phyloP scores from a whole-genome alignment of 176 grass and related monocot genomes.

The Secale cereale region DNA sequence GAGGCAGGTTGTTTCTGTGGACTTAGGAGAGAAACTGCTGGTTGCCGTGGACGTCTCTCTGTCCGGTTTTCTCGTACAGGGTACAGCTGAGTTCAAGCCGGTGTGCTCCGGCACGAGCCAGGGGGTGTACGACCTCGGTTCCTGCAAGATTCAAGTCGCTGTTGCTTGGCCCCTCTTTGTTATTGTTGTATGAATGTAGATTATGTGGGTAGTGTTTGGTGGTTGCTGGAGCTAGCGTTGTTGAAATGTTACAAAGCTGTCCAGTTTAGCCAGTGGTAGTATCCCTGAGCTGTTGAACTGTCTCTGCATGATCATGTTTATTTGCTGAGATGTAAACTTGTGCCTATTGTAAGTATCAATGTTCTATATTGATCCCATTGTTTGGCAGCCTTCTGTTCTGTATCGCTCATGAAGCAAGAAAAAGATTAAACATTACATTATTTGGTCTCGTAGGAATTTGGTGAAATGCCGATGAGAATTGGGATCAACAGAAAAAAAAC shows the following conservation, averaged over 20 bases:
- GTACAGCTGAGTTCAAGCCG: background rate
- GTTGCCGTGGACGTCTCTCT: background rate
- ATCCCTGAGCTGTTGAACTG: background rate
- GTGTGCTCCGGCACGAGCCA: background rate
- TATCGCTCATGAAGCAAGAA: too few relatives aligned
- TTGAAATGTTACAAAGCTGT: background rate
- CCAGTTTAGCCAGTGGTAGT: background rate
- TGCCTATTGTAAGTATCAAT: background rate
- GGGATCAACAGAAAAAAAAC: too few relatives aligned
- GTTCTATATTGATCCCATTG: background rate
- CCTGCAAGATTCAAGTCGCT: background rate
- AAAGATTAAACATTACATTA: too few relatives aligned
- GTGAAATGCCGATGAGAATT: too few relatives aligned
- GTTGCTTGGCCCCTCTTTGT: background rate
- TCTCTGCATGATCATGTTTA: background rate
- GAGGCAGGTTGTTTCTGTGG: background rate
- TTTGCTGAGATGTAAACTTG: background rate
- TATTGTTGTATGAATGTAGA: background rate
- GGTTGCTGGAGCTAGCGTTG: background rate
- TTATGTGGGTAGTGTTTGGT: background rate
- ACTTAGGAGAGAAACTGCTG: background rate
- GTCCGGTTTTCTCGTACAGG: background rate
- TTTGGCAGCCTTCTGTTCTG: too few relatives aligned
- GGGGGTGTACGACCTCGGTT: background rate
- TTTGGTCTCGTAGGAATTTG: too few relatives aligned